phyloP scores from a whole-genome alignment of 176 grass and related monocot species.

The Echinochloa phyllopogon region DNA sequence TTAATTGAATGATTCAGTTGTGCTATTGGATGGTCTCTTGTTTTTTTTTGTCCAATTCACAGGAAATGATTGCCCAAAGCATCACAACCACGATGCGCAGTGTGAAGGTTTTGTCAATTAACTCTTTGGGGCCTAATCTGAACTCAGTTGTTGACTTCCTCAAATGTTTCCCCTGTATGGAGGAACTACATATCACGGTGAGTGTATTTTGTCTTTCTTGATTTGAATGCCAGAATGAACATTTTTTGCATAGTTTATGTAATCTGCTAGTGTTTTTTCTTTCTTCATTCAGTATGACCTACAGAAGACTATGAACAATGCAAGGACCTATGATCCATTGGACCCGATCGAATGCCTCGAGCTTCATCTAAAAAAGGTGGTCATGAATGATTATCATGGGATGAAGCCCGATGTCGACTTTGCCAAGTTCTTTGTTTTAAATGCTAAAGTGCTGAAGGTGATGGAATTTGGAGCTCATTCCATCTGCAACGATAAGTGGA shows the following conservation, averaged over 20 bases:
- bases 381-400: neutral
- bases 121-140: constrained; percentile 19
- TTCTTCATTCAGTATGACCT: neutral
- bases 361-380: neutral
- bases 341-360: constrained; percentile 32
- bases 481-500: neutral
- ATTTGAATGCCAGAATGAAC: neutral
- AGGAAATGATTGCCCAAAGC: neutral
- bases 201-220: neutral
- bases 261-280: too few relatives aligned
- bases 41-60: too few relatives aligned
- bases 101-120: constrained; percentile 21
- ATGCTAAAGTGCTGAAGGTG: neutral
- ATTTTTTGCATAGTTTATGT: too few relatives aligned
- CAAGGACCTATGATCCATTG: neutral
- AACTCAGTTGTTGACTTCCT: neutral
- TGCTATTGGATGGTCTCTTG: too few relatives aligned
- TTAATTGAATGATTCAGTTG: too few relatives aligned
- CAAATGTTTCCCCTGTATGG: constrained; percentile 24
- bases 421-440: constrained; percentile 46
- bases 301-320: neutral
- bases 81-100: neutral
- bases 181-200: constrained; percentile 17
- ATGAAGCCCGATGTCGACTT: constrained; percentile 17
- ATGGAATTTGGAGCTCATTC: neutral